Base-by-base conservation (phyloP, 2,329 filamentous ascomycete species). In the Lecanicillium sp. region DNA sequence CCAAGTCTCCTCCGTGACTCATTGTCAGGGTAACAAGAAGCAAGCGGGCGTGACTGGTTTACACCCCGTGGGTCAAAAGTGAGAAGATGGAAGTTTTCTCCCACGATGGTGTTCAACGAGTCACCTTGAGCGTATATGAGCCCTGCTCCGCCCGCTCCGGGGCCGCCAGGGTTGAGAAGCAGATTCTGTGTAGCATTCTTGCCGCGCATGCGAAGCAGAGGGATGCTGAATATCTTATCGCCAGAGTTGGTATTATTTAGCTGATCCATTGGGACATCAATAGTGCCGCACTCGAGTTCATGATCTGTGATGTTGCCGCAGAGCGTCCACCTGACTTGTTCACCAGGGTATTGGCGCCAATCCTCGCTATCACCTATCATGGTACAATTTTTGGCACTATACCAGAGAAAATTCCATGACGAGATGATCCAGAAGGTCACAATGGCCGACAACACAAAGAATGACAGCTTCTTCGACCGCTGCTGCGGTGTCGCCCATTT, bases 31-130 rank as follows among this genome's bases (percentile, higher is more conserved):
- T 64, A 71, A 48, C 67, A 71, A 3, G 42, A 51, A 0, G 62
- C 65, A 3, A 41, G 35, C 0, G 57, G 57, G 1, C 37, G 38
- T 2, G 57, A 59, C 2, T 43, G 38, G 33, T 51, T 51, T n/a
- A 71, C 52, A 4, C 67, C 68, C 5, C 68, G 64, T 0, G 68
- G 66, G 43, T 71, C 68, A 37, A 71, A 72, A 0, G 58, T 59
- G 2, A 72, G 40, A 1, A 72, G 46, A 43, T 73, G 65, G 39
- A 67, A 68, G 1, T 52, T 56, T 30, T 70, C 65, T 9, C 67
- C 67, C 0, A 58, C 43, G 4, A 59, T 48, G 6, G 45, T 47
- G 37, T 50, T 60, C 4, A 71, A 46, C 12, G 52, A 46, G 8
- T 55, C 53, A 11, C 64, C 66, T 5, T 45, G 41, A 9, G 55